These are phyloP conservation scores for Pythium catenulatum DNA, from an alignment of 352 stramenopile species.

Conservation along the genomic window DNA sequence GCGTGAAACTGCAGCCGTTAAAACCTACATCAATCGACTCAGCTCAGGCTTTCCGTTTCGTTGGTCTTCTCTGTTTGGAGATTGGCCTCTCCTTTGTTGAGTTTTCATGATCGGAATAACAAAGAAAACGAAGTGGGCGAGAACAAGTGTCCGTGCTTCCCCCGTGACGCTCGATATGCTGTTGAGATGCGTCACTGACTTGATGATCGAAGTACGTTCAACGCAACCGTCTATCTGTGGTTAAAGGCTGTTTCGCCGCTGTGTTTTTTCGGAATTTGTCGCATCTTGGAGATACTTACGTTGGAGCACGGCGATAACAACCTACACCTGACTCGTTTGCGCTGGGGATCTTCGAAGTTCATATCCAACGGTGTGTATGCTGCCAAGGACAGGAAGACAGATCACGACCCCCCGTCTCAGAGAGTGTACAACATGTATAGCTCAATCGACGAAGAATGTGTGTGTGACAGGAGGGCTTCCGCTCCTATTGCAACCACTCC, in stretches of 20 bases:
- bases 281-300: neutral
- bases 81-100: too few species aligned
- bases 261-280: constrained; percentile 19
- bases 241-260: neutral
- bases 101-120: neutral
- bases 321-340: neutral
- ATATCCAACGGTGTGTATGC: neutral
- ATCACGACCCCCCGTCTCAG: neutral
- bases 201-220: neutral
- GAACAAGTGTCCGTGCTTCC: neutral
- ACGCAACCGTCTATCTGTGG: neutral
- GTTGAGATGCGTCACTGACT: neutral
- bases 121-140: neutral
- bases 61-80: too few species aligned
- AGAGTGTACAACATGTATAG: constrained; percentile 7
- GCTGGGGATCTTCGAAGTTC: neutral
- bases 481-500: constrained; percentile 56
- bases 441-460: too few species aligned
- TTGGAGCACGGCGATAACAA: neutral
- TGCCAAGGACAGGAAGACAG: neutral
- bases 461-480: too few species aligned
- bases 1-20: too few species aligned
- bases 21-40: too few species aligned
- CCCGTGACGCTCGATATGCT: neutral
- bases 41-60: too few species aligned